Evolutionary conservation across 306 rosid species (phyloP), one percentile per base, ranked within the genome.

Genomic region (Lotus japonicus): DNA sequence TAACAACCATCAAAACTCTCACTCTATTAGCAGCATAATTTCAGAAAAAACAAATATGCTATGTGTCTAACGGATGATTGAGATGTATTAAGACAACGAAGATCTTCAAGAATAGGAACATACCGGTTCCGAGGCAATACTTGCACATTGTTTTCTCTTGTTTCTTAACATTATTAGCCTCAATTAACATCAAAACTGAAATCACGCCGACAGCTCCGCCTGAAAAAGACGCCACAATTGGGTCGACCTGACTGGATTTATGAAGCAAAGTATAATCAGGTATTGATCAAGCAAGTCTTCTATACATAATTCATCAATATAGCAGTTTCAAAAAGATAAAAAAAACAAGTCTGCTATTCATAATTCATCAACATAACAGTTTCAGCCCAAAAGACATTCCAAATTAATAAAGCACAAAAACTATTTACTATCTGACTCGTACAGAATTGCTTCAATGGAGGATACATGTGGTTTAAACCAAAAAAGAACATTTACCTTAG

Each of bases 141-240:
- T 86, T 94, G 88, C 98, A 94, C 77, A 84, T 80, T 76, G 89
- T 94, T 72, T 86, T 94, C 86, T 94, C 95, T 79, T 94, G 98
- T 64, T 90, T 87, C 85, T 88, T 90, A 38, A 94, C 97, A 64
- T 94, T 94, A 74, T 84, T 90, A 64, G 82, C 96, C 91, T 94
- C 98, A 26, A 94, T 85, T 52, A 94, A 49, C 98, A 94, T 94
- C 76, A 94, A 49, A n/a, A 92, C 89, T 15, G 98, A 94, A 80
- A 94, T 82, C 58, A 94, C 97, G 8, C 98, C 98, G 10, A 94
- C 97, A 5, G 98, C 95, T 38, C 98, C 98, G 38, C 98, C 98
- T 2, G 97, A 88, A 79, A 94, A 94, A 31, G 98, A 94, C 19
- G 98, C 97, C 75, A 94, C 96, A 56, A 94, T 94, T 36, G 98